A percentile compares a stretch with the other conserved stretches of the same genome.
Evolutionary conservation across 371 early-diverging fungal genomes (phyloP).

Genomic region (Furculomyces boomerangus): DNA sequence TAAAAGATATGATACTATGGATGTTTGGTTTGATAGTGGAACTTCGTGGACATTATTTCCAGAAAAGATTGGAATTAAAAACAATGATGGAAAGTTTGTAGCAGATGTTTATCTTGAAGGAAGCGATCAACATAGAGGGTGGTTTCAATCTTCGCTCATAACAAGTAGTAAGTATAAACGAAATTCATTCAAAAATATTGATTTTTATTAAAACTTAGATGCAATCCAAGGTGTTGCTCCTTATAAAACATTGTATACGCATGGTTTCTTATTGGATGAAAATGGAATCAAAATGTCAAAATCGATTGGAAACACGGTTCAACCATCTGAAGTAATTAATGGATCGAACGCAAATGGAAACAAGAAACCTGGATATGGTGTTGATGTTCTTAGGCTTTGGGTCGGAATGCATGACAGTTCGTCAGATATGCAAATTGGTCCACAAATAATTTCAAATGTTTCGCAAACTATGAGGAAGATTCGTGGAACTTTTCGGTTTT

Average conservation of each 20-base stretch:
- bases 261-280: slow-evolving; percentile 85
- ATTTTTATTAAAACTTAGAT: slow-evolving; percentile 8
- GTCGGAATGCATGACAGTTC: slow-evolving; percentile 70
- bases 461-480: slow-evolving; percentile 56
- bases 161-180: slow-evolving; percentile 30
- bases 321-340: slow-evolving; percentile 44
- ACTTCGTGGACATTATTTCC: slow-evolving; percentile 64
- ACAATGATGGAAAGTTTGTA: slow-evolving; percentile 14
- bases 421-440: slow-evolving; percentile 56
- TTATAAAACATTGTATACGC: slow-evolving; percentile 68
- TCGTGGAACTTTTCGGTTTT: slow-evolving; percentile 58
- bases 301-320: slow-evolving; percentile 77
- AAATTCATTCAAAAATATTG: too few species aligned
- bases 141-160: slow-evolving; percentile 91
- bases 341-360: slow-evolving; percentile 53
- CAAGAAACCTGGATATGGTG: slow-evolving; percentile 61
- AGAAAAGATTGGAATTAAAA: slow-evolving; percentile 14
- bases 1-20: slow-evolving; percentile 73
- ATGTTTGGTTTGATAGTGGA: slow-evolving; percentile 92
- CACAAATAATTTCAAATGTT: slow-evolving; percentile 39
- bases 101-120: slow-evolving; percentile 87
- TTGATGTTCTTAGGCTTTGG: slow-evolving; percentile 68
- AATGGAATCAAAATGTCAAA: slow-evolving; percentile 89
- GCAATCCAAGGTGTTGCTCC: slow-evolving; percentile 62
- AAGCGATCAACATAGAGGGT: slow-evolving; percentile 90